These are phyloP conservation scores for Cymbopogon flexuosus DNA, from an alignment of 202 grass and related monocot genomes.

Conservation along the genomic window DNA sequence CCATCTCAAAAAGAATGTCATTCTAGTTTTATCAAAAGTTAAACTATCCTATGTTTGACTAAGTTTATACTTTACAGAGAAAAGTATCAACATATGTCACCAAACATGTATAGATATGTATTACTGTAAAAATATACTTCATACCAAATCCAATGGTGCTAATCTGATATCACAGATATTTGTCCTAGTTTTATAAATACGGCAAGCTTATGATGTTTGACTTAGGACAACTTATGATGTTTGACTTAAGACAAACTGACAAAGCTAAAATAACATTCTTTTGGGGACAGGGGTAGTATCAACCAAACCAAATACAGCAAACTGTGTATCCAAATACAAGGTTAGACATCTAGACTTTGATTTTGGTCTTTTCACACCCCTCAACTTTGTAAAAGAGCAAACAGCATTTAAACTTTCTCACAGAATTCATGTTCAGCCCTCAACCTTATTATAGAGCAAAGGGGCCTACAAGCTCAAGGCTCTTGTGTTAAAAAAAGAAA, in stretches of 20 bases:
- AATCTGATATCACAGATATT: not conserved
- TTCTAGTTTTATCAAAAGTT: not conserved
- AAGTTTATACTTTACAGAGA: not conserved
- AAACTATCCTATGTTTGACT: not conserved
- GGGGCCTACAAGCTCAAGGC: not conserved
- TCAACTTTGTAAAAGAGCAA: not conserved
- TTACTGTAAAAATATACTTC: not conserved
- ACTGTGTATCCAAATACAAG: not conserved
- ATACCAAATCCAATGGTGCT: not conserved
- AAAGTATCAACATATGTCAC: not conserved
- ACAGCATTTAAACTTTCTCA: not conserved
- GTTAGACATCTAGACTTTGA: conserved; percentile 6
- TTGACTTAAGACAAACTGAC: too few relatives aligned
- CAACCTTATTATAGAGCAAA: conserved; percentile 7
- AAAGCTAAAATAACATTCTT: not conserved
- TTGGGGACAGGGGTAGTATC: not conserved
- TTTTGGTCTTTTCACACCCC: not conserved
- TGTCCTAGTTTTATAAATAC: not conserved
- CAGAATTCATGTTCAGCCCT: not conserved
- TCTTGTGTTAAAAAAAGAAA: not conserved
- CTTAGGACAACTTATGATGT: not conserved
- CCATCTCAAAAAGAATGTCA: not conserved
- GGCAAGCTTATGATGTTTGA: not conserved
- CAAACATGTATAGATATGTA: not conserved
- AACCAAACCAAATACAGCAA: not conserved